Conservation (phyloP, 306 rosid genomes). For the Trifolium subterraneum region DNA sequence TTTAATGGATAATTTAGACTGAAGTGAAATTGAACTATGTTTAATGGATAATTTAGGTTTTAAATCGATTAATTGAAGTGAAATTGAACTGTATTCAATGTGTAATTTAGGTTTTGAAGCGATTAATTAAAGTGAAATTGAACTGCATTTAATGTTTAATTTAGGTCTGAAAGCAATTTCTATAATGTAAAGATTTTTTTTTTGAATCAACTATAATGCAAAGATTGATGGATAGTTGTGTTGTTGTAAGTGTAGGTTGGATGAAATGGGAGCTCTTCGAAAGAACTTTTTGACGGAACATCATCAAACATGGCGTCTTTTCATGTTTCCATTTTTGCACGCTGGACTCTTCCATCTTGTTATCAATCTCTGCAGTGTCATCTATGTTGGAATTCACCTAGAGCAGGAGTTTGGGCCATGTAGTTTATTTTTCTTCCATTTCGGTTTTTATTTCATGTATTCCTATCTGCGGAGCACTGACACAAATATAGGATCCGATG, state of each 20-base stretch:
- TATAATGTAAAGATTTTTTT: background rate
- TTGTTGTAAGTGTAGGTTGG: constrained; percentile 64
- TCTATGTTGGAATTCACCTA: constrained; percentile 73
- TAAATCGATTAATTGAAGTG: background rate
- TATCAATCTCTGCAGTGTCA: constrained; percentile 73
- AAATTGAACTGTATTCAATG: background rate
- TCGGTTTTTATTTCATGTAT: background rate
- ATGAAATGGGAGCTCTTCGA: constrained; percentile 84
- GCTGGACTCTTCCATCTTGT: constrained; percentile 83
- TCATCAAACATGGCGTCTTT: constrained; percentile 84
- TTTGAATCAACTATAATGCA: background rate
- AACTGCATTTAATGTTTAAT: background rate
- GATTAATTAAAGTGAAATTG: constrained; percentile 4
- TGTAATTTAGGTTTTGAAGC: background rate
- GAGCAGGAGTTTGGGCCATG: constrained; percentile 84
- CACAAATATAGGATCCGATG: background rate
- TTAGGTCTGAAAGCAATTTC: background rate
- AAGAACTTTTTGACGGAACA: constrained; percentile 50
- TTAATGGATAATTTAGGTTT: background rate
- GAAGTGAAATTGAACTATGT: constrained; percentile 6
- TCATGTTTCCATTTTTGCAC: constrained; percentile 79
- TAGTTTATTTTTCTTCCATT: constrained; percentile 36
- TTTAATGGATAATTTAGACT: background rate
- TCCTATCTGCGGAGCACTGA: background rate
- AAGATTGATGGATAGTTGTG: constrained; percentile 19